Evolutionary conservation across 345 rosid species (phyloP).

Genomic region (Eutrema heterophyllum): DNA sequence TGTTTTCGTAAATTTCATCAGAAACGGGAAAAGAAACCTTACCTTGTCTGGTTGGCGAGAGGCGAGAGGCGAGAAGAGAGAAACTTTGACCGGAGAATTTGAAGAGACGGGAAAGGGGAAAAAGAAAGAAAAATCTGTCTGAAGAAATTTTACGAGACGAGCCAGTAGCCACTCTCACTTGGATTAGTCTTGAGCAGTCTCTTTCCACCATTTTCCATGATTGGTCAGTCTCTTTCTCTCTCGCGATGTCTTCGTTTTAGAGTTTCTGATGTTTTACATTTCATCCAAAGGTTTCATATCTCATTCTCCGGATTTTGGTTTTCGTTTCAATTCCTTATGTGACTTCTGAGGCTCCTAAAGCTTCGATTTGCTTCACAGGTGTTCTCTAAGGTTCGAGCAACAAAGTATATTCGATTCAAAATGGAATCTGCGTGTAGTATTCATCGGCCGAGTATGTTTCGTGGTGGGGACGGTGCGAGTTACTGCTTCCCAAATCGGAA

Average conservation of each 20-base stretch:
- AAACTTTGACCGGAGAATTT: conserved; percentile 6
- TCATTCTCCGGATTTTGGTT: not conserved
- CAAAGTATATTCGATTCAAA: not conserved
- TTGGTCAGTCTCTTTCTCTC: conserved; percentile 30
- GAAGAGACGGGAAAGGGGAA: not conserved
- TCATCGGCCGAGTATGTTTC: conserved; percentile 40
- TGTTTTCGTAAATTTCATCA: not conserved
- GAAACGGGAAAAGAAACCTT: not conserved
- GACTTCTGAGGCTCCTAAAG: not conserved
- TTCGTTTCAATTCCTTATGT: not conserved
- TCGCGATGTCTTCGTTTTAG: too few species aligned
- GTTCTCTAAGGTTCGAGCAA: not conserved
- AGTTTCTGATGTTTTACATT: not conserved
- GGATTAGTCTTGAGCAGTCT: not conserved
- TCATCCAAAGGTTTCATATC: not conserved
- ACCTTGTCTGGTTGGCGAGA: conserved; percentile 29
- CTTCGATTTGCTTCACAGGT: conserved; percentile 31
- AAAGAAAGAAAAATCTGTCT: not conserved
- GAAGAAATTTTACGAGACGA: not conserved
- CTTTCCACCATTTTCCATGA: conserved; percentile 17
- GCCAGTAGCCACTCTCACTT: conserved; percentile 9
- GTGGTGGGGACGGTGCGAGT: conserved; percentile 31
- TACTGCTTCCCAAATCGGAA: conserved; percentile 29
- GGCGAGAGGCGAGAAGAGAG: not conserved
- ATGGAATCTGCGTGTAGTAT: conserved; percentile 61